Evolutionary conservation across 257 asterid species (phyloP).

Genomic region (Nicotiana paniculata): DNA sequence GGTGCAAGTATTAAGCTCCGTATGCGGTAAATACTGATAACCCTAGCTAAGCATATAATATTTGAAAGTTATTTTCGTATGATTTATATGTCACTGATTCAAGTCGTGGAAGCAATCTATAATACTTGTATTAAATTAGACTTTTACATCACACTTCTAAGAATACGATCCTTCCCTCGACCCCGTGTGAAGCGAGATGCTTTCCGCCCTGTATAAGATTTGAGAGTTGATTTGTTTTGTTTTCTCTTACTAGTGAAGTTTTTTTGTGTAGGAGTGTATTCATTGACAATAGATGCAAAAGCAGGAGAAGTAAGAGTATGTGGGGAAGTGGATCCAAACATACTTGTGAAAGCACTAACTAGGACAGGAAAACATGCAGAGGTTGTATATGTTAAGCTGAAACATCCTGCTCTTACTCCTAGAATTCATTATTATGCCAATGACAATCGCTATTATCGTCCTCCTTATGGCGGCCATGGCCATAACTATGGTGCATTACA

Average conservation of each 20-base stretch:
- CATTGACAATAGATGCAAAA: neutral
- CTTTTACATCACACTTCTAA: no score
- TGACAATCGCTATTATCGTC: neutral
- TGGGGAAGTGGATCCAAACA: conserved; percentile 12
- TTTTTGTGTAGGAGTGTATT: conserved; percentile 2
- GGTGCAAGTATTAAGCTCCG: neutral
- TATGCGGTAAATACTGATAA: neutral
- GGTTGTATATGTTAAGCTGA: neutral
- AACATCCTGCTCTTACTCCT: neutral
- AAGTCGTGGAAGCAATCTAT: fast-evolving
- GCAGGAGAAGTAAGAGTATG: neutral
- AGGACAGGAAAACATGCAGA: conserved; percentile 11
- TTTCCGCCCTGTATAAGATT: no score
- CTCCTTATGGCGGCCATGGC: neutral
- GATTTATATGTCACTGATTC: no score
- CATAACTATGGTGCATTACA: neutral
- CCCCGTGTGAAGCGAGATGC: no score
- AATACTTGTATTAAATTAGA: no score
- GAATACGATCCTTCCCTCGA: no score
- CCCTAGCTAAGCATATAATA: no score
- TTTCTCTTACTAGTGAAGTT: neutral
- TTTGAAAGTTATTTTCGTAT: no score
- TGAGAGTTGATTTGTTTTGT: no score
- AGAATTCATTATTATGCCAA: neutral
- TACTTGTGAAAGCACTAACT: neutral